These are phyloP conservation scores for Remersonia thermophila DNA, from an alignment of 2,329 filamentous ascomycete genomes.

Conservation along the genomic window DNA sequence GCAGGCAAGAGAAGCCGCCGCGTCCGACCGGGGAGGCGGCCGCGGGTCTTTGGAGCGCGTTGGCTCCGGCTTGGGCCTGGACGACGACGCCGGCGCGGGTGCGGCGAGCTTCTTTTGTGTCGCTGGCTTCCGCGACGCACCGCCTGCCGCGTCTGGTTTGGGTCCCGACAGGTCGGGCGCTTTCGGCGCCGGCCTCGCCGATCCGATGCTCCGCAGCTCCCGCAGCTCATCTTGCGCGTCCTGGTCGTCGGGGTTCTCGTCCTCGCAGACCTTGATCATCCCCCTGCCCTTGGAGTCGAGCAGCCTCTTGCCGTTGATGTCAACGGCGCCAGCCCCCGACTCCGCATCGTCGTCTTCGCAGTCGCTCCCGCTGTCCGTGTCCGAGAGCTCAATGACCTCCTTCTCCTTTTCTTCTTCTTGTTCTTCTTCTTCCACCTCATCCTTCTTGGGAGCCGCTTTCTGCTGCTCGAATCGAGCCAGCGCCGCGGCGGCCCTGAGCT, in stretches of 20 bases:
- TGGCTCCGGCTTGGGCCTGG: background rate
- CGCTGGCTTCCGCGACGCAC: no score
- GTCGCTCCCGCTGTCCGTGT: conserved; percentile 34
- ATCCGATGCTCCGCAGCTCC: conserved; percentile 44
- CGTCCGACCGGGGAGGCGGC: background rate
- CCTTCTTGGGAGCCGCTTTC: conserved; percentile 35
- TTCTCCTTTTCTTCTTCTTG: conserved; percentile 15
- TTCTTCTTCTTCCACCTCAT: conserved; percentile 24
- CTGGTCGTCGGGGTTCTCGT: conserved; percentile 46
- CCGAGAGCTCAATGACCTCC: background rate
- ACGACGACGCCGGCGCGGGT: conserved; percentile 2
- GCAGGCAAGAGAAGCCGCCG: conserved; percentile 26
- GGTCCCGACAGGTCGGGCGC: background rate
- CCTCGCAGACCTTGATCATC: conserved; percentile 64
- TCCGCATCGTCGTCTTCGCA: conserved; percentile 32
- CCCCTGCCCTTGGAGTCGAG: conserved; percentile 53
- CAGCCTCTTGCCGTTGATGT: conserved; percentile 52
- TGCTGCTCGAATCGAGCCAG: conserved; percentile 57
- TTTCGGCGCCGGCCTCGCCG: conserved; percentile 9
- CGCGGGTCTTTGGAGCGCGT: no score
- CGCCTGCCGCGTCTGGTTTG: no score
- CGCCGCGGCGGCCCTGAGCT: conserved; percentile 65
- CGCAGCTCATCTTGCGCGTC: conserved; percentile 50
- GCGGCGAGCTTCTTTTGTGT: background rate
- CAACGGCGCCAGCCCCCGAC: conserved; percentile 39